Evolutionary conservation across 139 green algal genomes (phyloP), one percentile per base, ranked within the genome.

Genomic region (Diplosphaera chodatii): DNA sequence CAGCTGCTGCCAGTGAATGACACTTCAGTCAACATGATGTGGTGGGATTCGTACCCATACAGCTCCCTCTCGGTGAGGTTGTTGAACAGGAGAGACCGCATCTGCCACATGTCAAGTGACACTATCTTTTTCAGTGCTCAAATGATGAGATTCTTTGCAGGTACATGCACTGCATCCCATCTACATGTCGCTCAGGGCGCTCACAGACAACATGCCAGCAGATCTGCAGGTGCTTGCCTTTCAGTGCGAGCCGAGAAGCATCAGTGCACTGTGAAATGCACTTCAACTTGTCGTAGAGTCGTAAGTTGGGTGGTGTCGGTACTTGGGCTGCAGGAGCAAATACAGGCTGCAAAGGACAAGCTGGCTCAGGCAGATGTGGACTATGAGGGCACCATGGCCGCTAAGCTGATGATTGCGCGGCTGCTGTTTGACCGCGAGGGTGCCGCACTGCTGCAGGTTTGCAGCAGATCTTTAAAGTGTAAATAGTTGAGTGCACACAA

Each of bases 21-120:
- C 86, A 99, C 94, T 5, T 84, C 73, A 27, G 95, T 99, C 69
- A 83, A 95, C 79, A 71, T 74, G 70, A 95, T 79, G 64, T 98
- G 88, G 89, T 92, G 89, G 82, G 95, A 99, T 84, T 94, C 83
- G 16, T 99, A 99, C 76, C 95, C 95, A 5, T 99, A 99, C 83
- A 90, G 78, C 73, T 88, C 85, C 21, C 69, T 98, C 0, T 97
- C 90, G 31, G 90, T 91, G 55, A 64, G 69, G n/a, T n/a, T n/a
- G n/a, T n/a, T n/a, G n/a, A n/a, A n/a, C n/a, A n/a, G n/a, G n/a
- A n/a, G n/a, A n/a, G n/a, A n/a, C n/a, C n/a, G n/a, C n/a, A n/a
- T n/a, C n/a, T n/a, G n/a, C n/a, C n/a, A n/a, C n/a, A n/a, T n/a
- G n/a, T n/a, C n/a, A n/a, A n/a, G n/a, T n/a, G n/a, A n/a, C n/a